Evolutionary conservation across 805 yeast species (phyloP).

Genomic region (Blastobotrys attinorum): DNA sequence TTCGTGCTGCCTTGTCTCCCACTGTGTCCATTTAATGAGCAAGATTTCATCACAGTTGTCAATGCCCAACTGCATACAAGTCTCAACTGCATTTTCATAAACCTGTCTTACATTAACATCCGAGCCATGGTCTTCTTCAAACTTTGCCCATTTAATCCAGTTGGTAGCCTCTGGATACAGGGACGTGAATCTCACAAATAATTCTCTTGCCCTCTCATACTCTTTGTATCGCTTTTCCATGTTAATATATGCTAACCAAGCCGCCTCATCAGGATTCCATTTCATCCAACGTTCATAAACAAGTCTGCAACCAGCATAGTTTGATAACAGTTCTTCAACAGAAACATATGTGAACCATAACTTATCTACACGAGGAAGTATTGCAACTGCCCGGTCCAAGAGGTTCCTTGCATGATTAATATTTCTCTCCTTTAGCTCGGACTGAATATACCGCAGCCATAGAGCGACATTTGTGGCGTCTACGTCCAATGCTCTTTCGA

Average conservation of each 20-base stretch:
- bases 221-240: conserved; percentile 66
- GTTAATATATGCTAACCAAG: conserved; percentile 68
- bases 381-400: conserved; percentile 65
- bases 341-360: conserved; percentile 80
- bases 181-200: conserved; percentile 50
- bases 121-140: conserved; percentile 51
- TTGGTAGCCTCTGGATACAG: conserved; percentile 45
- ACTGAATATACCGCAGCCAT: conserved; percentile 73
- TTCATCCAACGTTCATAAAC: conserved; percentile 74
- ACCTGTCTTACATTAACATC: conserved; percentile 48
- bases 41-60: conserved; percentile 33
- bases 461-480: conserved; percentile 69
- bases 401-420: conserved; percentile 85
- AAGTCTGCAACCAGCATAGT: conserved; percentile 50
- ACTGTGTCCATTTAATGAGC: conserved; percentile 51
- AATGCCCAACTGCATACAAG: conserved; percentile 28
- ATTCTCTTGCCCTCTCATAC: conserved; percentile 45
- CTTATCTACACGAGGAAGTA: conserved; percentile 73
- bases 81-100: conserved; percentile 59
- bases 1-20: conserved; percentile 59
- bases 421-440: conserved; percentile 63
- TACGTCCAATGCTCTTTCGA: conserved; percentile 78
- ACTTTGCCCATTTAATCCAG: conserved; percentile 71
- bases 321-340: conserved; percentile 71
- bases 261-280: conserved; percentile 60